Conservation (phyloP, 2,329 filamentous ascomycete species). For the Chrysoporthe austroafricana region DNA sequence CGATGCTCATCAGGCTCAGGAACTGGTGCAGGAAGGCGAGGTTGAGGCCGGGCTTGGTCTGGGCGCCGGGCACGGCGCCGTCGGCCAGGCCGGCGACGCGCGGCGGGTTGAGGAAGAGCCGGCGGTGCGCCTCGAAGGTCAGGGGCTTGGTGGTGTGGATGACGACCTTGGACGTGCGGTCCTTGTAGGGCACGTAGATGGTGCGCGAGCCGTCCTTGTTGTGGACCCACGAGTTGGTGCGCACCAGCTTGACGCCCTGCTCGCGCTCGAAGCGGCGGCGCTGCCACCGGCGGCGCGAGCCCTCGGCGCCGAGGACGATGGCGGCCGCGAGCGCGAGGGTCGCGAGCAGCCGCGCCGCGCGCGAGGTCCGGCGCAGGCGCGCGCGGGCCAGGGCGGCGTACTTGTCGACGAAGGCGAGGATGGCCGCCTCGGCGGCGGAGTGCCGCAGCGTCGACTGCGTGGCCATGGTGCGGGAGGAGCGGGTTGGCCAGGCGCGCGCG, state of each 20-base stretch:
- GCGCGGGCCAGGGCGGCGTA: slow-evolving; percentile 58
- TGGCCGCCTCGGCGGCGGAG: slow-evolving; percentile 67
- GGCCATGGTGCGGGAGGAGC: slow-evolving; percentile 63
- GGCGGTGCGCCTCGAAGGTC: slow-evolving; percentile 94
- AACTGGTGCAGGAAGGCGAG: slow-evolving; percentile 97
- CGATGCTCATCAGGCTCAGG: slow-evolving; percentile 92
- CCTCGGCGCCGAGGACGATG: slow-evolving; percentile 79
- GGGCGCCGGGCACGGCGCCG: slow-evolving; percentile 78
- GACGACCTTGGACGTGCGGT: slow-evolving; percentile 85
- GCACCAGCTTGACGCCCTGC: slow-evolving; percentile 78
- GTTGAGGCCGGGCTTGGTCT: slow-evolving; percentile 93
- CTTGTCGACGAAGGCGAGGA: slow-evolving; percentile 65
- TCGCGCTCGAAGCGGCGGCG: slow-evolving; percentile 76
- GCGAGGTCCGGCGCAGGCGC: slow-evolving; percentile 67
- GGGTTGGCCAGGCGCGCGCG: not conserved
- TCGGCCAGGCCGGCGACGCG: slow-evolving; percentile 77
- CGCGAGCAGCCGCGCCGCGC: slow-evolving; percentile 72
- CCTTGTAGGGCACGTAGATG: slow-evolving; percentile 92
- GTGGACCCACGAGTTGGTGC: slow-evolving; percentile 89
- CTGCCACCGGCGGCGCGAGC: slow-evolving; percentile 77
- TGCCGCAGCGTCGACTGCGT: slow-evolving; percentile 81
- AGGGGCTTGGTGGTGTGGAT: slow-evolving; percentile 89
- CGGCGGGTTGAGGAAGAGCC: slow-evolving; percentile 90
- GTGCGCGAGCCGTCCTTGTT: slow-evolving; percentile 94
- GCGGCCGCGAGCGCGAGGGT: slow-evolving; percentile 76